Conservation (phyloP, 805 yeast genomes). For the Cyberlindnera mrakii region DNA sequence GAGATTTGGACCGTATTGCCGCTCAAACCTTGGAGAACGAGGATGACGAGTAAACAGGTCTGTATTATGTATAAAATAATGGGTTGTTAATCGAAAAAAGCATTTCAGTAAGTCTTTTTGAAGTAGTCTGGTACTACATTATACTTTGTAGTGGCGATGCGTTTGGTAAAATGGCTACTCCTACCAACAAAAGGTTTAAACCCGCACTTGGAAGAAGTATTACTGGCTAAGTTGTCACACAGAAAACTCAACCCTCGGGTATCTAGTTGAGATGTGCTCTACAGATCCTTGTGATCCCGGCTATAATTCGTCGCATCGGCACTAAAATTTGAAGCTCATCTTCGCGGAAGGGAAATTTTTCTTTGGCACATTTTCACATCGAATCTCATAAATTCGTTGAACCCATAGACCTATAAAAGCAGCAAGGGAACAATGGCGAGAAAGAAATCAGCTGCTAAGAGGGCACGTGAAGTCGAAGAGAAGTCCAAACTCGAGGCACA, state of each 20-base stretch:
- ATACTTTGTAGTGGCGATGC: too few relatives aligned
- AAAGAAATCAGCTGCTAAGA: constrained; percentile 80
- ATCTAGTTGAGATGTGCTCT: too few relatives aligned
- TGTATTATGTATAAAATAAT: constrained; percentile 4
- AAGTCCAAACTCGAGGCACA: constrained; percentile 20
- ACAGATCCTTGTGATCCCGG: too few relatives aligned
- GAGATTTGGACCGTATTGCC: constrained; percentile 99
- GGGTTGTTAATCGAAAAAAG: constrained; percentile 3
- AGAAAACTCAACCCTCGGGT: too few relatives aligned
- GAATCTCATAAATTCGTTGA: neutral
- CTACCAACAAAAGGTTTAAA: too few relatives aligned
- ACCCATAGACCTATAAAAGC: neutral
- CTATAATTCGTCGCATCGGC: too few relatives aligned
- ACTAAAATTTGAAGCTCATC: too few relatives aligned
- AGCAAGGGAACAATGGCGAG: constrained; percentile 53
- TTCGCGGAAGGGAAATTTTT: too few relatives aligned
- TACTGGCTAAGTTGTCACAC: too few relatives aligned
- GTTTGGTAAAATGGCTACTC: too few relatives aligned
- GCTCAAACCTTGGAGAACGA: constrained; percentile 96
- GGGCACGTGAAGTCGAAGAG: constrained; percentile 45
- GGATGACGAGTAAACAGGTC: constrained; percentile 40
- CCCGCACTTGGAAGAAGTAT: too few relatives aligned
- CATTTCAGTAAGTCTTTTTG: neutral
- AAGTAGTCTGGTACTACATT: neutral
- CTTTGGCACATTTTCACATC: neutral